Evolutionary conservation across 805 yeast genomes (phyloP).

Genomic region (Schizosaccharomyces osmophilus): DNA sequence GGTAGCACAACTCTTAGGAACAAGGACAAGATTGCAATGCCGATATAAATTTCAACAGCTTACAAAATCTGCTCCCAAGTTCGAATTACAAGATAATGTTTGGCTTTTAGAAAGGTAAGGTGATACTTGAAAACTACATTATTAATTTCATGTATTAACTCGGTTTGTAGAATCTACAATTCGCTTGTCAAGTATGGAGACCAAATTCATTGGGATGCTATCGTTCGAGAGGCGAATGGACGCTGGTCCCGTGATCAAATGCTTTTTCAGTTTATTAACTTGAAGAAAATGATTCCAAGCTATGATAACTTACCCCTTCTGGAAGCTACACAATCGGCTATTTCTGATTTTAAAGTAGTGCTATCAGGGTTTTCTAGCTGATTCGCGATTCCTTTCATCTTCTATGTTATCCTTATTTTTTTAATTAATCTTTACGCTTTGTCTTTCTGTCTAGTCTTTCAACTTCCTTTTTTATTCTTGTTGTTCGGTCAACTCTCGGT

Average conservation of each 20-base stretch:
- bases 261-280: background rate
- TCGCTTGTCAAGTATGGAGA: background rate
- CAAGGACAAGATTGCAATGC: conserved; percentile 77
- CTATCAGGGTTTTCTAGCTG: background rate
- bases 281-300: background rate
- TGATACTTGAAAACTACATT: background rate
- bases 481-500: too few relatives aligned
- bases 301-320: background rate
- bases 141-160: background rate
- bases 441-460: too few relatives aligned
- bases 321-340: background rate
- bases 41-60: conserved; percentile 38
- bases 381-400: background rate
- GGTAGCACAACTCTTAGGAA: conserved; percentile 74
- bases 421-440: background rate
- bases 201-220: background rate
- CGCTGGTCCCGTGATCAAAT: background rate
- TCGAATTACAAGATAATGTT: background rate
- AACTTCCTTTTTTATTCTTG: too few relatives aligned
- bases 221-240: background rate
- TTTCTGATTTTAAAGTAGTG: background rate
- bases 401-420: background rate
- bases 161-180: background rate
- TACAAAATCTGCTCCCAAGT: background rate
- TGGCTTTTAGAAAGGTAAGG: background rate